Conservation (phyloP, 2,329 filamentous ascomycete genomes). For the Acarospora socialis region DNA sequence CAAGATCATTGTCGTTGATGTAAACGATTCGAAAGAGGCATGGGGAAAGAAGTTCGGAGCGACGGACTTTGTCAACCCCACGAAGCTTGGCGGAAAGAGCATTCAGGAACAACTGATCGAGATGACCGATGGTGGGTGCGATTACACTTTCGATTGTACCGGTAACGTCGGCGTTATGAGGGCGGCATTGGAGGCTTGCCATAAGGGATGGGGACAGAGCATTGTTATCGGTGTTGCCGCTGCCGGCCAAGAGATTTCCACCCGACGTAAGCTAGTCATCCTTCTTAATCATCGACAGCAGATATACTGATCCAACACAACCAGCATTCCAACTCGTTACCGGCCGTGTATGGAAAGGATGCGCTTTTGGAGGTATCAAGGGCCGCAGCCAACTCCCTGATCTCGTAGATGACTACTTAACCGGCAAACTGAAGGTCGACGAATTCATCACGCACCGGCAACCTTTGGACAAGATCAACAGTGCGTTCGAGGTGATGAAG, state of each 20-base stretch:
- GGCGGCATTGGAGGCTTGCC: conserved; percentile 87
- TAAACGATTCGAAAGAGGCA: conserved; percentile 81
- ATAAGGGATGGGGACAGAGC: conserved; percentile 98
- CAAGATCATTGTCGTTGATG: conserved; percentile 50
- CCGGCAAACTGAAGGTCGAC: conserved; percentile 86
- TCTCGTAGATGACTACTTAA: conserved; percentile 80
- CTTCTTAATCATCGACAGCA: neutral
- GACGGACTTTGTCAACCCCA: conserved; percentile 92
- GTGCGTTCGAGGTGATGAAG: conserved; percentile 88
- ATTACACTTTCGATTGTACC: conserved; percentile 99
- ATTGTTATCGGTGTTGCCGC: conserved; percentile 97
- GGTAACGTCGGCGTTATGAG: conserved; percentile 95
- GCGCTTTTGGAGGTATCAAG: conserved; percentile 96
- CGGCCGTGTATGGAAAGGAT: conserved; percentile 93
- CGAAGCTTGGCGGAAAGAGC: conserved; percentile 59
- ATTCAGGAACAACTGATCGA: conserved; percentile 89
- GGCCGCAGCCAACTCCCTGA: conserved; percentile 80
- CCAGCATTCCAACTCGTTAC: conserved; percentile 96
- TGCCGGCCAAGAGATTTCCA: conserved; percentile 88
- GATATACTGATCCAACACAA: conserved; percentile 7
- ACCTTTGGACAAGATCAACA: conserved; percentile 68
- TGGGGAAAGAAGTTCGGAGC: conserved; percentile 93
- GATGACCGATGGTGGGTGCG: conserved; percentile 94
- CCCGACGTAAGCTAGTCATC: conserved; percentile 55
- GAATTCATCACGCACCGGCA: conserved; percentile 98